Evolutionary conservation across 495 filamentous ascomycete genomes (phyloP).

Genomic region (Aspergillus incahuasiensis): DNA sequence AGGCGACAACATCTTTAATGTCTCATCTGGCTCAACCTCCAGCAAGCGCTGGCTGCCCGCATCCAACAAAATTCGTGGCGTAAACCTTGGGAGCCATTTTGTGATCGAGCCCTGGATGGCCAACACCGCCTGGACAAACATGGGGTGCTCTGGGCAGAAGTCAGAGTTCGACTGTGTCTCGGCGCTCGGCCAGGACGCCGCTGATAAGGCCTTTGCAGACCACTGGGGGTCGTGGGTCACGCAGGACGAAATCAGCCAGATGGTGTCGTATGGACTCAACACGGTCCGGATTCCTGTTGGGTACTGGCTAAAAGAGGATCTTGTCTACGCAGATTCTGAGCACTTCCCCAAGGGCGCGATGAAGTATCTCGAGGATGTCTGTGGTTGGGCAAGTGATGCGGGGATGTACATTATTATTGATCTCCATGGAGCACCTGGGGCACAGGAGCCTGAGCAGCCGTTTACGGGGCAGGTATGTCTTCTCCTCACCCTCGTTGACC

Average conservation of each 20-base stretch:
- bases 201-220: slow-evolving; percentile 48
- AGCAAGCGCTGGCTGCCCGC: slow-evolving; percentile 1
- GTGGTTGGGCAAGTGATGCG: slow-evolving; percentile 50
- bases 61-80: slow-evolving; percentile 52
- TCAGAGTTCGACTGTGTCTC: slow-evolving; percentile 57
- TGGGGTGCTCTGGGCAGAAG: slow-evolving; percentile 49
- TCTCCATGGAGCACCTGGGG: slow-evolving; percentile 58
- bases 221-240: slow-evolving; percentile 61
- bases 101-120: slow-evolving; percentile 59
- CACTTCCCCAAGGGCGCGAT: slow-evolving; percentile 55
- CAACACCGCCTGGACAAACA: slow-evolving; percentile 40
- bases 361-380: slow-evolving; percentile 48
- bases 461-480: slow-evolving; percentile 49
- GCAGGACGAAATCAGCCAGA: slow-evolving; percentile 49
- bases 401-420: slow-evolving; percentile 62
- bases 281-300: slow-evolving; percentile 60
- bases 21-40: not conserved
- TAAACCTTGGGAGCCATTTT: slow-evolving; percentile 58
- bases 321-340: slow-evolving; percentile 49
- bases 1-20: slow-evolving; percentile 27
- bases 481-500: too few species aligned
- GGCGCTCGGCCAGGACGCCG: slow-evolving; percentile 47
- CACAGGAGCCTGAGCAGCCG: slow-evolving; percentile 46
- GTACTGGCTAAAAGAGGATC: slow-evolving; percentile 58
- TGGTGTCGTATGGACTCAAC: slow-evolving; percentile 52